Base-by-base conservation (phyloP, 768 basidiomycete genomes). In the Candolleomyces eurysporus region DNA sequence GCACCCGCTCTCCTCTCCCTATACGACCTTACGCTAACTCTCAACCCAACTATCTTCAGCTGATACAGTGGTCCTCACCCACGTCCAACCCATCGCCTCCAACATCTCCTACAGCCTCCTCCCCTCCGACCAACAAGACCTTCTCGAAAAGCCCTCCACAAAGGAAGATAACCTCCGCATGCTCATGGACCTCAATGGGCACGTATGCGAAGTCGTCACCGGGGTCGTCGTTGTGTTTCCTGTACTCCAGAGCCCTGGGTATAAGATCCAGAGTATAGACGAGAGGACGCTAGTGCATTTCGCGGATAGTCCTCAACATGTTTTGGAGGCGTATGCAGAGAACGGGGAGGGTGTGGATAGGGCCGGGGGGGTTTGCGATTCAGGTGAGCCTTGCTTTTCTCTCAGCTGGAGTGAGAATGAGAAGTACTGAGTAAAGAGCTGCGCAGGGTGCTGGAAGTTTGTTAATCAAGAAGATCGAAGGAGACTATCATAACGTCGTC, bases 21-120 rank as follows among this genome's bases (percentile, higher is more conserved):
- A 2, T 26, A 26, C 26, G 26, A 26, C 26, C 26, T 26, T 4
- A 26, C 4, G 2, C 26, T 26, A 26, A 26, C 26, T 4, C 26
- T 26, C 4, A 26, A 26, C 26, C 26, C 26, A 26, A 26, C 22
- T 7, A 14, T 59, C 43, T 1, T 48, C 71, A 94, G 97, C 96
- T 64, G 97, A 99, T 72, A 98, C 97, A 0, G 88, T 99, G 14
- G 94, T 98, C n/a, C 78, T 99, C 46, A 90, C 88, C 4, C 91
- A 90, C 66, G 81, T 84, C 0, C 79, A 84, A 55, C 86, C 89
- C 0, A 75, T 84, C 48, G 83, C 84, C 2, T 82, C 87, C 11
- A 81, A 83, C 57, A 73, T 73, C 0, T 81, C 85, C 9, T 85
- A 83, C 55, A 82, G 84, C 11, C 76, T 86, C 13, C 73, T 83